Percentiles rank a stretch among this genome's conserved stretches.
phyloP scores from a whole-genome alignment of 306 rosid species.

The Medicago lupulina region DNA sequence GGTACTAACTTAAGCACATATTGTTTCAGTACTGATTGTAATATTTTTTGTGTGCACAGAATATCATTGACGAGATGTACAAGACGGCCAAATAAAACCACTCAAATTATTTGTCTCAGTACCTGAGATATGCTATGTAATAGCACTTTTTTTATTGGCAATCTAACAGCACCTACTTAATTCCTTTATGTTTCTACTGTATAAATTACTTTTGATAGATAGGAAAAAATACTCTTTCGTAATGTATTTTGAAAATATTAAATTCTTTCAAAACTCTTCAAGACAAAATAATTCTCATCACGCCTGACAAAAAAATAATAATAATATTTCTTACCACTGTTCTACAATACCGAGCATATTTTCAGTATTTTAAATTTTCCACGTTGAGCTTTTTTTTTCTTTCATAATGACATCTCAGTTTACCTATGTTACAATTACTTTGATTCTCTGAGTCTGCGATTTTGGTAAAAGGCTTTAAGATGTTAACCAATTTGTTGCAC shows the following conservation, averaged over 20 bases:
- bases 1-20: not conserved
- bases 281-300: not conserved
- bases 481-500: not conserved
- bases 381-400: too few species aligned
- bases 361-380: too few species aligned
- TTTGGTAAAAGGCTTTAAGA: not conserved
- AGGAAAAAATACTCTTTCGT: not conserved
- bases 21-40: conserved; percentile 29
- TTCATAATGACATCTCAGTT: not conserved
- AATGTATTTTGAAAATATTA: not conserved
- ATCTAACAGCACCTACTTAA: too few species aligned
- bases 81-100: conserved; percentile 50
- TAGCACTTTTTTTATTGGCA: too few species aligned
- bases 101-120: not conserved
- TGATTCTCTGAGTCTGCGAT: too few species aligned
- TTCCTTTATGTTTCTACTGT: conserved; percentile 29
- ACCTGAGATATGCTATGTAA: conserved; percentile 40
- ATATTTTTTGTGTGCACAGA: conserved; percentile 51
- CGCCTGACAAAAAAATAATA: too few species aligned
- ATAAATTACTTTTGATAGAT: conserved; percentile 25
- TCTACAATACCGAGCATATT: too few species aligned
- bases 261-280: not conserved
- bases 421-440: not conserved
- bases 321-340: not conserved
- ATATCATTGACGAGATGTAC: conserved; percentile 70